Base-by-base conservation (phyloP, 192 early-diverging fungal genomes). In the Umbelopsis sp. region DNA sequence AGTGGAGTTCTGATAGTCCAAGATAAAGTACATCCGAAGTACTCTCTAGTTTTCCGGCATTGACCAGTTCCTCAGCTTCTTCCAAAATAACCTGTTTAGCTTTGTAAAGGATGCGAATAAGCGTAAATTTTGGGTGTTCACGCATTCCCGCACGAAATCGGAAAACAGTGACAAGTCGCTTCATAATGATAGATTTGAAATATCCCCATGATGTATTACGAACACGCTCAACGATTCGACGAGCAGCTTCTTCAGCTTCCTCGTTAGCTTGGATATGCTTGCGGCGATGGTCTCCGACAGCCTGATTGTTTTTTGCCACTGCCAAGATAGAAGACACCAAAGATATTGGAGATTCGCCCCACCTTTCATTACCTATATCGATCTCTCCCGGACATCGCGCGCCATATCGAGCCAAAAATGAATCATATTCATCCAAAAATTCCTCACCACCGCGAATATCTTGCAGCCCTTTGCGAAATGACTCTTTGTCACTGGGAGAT, bases 51-150 rank as follows among this genome's bases (percentile, higher is more conserved):
- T 18, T 46, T 21, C 45, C 65, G 9, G 65, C 18, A 11, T 46
- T 41, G 11, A 48, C 65, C 25, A 66, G 16, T 18, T 10, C 16
- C 4, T 1, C 30, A 25, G 21, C 65, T 22, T 47, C 65, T 7
- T 46, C 45, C 65, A 46, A 5, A 23, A 66, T 12, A 12, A 66
- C 10, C 25, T 45, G 23, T 2, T 48, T 46, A 44, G 12, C 3
- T 3, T 15, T 46, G n/a, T 22, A 46, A 46, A 66, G 4, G 16
- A 66, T 46, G 7, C 41, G 46, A 48, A 66, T 30, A 11, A 66
- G 10, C 18, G 45, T 47, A 6, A 46, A 66, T 66, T 66, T 66
- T 7, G 65, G 65, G 30, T 47, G 45, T 66, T 66, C 65, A 48
- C 65, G 65, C 22, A 66, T 22, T 9, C 65, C 65, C 35, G 65